phyloP scores from a whole-genome alignment of 192 early-diverging fungal genomes.

The Umbelopsis vinacea region DNA sequence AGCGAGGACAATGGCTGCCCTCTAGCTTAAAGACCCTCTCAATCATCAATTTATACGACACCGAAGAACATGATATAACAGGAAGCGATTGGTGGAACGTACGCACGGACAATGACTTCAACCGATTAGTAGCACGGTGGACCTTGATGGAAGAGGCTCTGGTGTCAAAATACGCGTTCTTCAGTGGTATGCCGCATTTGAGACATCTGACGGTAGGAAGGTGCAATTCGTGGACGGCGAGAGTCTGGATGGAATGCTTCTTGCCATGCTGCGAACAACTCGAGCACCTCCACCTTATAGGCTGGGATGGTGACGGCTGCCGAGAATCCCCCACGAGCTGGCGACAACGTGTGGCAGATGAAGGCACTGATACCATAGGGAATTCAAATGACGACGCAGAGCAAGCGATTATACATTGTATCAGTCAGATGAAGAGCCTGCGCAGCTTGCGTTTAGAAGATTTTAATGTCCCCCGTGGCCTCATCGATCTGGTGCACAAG shows the following conservation, averaged over 20 bases:
- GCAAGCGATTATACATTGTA: not conserved
- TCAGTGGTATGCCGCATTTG: not conserved
- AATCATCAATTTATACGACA: slow-evolving; percentile 6
- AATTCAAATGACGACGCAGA: not conserved
- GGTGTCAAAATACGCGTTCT: not conserved
- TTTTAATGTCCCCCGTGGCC: not conserved
- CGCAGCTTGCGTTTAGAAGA: not conserved
- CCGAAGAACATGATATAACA: slow-evolving; percentile 13
- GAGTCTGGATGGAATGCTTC: slow-evolving; percentile 21
- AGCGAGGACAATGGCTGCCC: not conserved
- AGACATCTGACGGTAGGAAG: slow-evolving; percentile 11
- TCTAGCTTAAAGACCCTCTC: not conserved
- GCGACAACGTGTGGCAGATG: not conserved
- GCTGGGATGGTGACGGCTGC: slow-evolving; percentile 13
- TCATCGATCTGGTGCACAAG: not conserved
- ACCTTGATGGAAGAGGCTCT: slow-evolving; percentile 13
- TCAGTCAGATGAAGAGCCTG: slow-evolving; percentile 2
- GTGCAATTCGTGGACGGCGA: slow-evolving; percentile 16
- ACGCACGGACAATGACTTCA: slow-evolving; percentile 11
- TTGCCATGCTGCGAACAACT: slow-evolving; percentile 10
- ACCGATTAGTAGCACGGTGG: not conserved
- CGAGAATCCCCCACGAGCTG: slow-evolving; percentile 8
- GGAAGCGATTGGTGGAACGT: slow-evolving; percentile 4
- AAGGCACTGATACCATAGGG: not conserved
- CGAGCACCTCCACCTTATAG: slow-evolving; percentile 7